These are phyloP conservation scores for Lecanicillium sp. DNA, from an alignment of 2,329 filamentous ascomycete genomes.

Conservation along the genomic window DNA sequence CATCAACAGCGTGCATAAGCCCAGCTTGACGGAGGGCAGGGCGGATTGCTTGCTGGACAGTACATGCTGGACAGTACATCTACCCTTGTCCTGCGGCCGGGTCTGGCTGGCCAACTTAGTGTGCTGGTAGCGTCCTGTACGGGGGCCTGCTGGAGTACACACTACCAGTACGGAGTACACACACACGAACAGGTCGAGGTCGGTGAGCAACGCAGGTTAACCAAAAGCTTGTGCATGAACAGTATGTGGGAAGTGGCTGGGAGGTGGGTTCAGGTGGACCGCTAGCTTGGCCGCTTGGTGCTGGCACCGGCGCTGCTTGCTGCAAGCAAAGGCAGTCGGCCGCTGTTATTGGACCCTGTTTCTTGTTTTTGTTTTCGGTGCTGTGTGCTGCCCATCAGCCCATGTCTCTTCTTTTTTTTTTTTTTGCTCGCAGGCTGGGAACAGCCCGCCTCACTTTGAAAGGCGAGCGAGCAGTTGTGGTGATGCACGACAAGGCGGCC, in stretches of 20 bases:
- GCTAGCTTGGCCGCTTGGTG: conserved; percentile 4
- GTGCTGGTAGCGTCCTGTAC: too few species aligned
- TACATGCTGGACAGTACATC: too few species aligned
- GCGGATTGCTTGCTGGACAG: conserved; percentile 4
- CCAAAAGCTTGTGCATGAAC: conserved; percentile 12
- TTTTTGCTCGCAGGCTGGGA: not conserved
- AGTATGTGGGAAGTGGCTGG: conserved; percentile 11
- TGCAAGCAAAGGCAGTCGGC: not conserved
- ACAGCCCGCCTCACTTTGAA: conserved; percentile 1
- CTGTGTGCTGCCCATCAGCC: too few species aligned
- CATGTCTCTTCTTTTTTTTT: too few species aligned
- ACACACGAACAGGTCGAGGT: conserved; percentile 11
- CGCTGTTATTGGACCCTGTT: conserved; percentile 9
- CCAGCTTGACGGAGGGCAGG: conserved; percentile 6
- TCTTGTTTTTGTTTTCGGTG: conserved; percentile 4
- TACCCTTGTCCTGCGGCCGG: conserved; percentile 8
- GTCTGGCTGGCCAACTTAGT: not conserved
- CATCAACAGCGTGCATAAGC: conserved; percentile 7
- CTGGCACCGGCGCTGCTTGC: conserved; percentile 2
- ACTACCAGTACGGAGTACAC: not conserved
- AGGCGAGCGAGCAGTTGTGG: conserved; percentile 2
- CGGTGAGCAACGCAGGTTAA: conserved; percentile 6
- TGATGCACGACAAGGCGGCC: conserved; percentile 5
- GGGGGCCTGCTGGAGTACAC: not conserved
- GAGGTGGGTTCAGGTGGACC: conserved; percentile 13